Percentiles rank a stretch among this genome's conserved stretches.
Evolutionary conservation across 176 grass and related monocot species (phyloP).

Genomic region (Raddia guianensis): DNA sequence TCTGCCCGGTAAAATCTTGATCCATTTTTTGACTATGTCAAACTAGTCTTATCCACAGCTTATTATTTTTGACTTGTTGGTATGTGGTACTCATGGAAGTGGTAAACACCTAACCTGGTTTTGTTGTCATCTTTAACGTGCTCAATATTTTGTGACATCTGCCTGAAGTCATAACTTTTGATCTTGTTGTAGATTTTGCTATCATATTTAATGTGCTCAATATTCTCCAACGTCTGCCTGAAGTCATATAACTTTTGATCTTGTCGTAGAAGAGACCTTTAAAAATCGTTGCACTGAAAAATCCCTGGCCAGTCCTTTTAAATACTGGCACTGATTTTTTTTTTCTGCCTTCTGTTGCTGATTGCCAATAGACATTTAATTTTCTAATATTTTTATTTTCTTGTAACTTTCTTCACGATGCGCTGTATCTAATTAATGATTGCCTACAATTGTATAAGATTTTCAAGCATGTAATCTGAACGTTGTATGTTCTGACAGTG

Average conservation of each 20-base stretch:
- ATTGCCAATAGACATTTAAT: slow-evolving; percentile 20
- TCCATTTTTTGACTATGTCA: neutral
- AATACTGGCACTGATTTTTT: neutral
- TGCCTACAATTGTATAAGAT: neutral
- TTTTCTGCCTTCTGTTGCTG: neutral
- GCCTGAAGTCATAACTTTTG: neutral
- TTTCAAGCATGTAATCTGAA: neutral
- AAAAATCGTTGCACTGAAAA: neutral
- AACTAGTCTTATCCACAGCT: slow-evolving; percentile 17
- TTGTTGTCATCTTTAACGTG: neutral
- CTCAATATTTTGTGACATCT: neutral
- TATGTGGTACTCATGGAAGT: neutral
- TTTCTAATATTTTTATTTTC: neutral
- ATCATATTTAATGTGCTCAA: slow-evolving; percentile 3
- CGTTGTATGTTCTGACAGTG: slow-evolving; percentile 57
- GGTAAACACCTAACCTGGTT: neutral
- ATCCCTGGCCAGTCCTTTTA: neutral
- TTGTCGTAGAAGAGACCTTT: neutral
- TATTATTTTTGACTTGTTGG: neutral
- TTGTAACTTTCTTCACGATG: slow-evolving; percentile 9
- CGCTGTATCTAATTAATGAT: slow-evolving; percentile 15
- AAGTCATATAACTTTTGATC: neutral
- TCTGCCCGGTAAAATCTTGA: slow-evolving; percentile 78
- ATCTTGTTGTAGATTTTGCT: neutral
- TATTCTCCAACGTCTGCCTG: neutral